phyloP scores from a whole-genome alignment of 257 asterid genomes.

The Jacaranda copaia region DNA sequence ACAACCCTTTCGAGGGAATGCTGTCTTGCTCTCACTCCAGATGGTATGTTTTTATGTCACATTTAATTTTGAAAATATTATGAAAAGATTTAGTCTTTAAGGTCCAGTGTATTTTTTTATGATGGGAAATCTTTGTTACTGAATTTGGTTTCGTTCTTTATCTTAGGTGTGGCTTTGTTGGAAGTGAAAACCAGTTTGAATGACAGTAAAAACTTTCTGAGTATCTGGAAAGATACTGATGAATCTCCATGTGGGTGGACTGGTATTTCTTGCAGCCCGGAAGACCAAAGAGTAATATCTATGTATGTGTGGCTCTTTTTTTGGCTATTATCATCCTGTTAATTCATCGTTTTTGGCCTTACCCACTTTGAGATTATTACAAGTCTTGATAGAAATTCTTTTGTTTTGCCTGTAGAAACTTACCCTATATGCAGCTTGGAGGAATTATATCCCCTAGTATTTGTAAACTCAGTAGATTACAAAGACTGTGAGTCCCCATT shows the following conservation, averaged over 20 bases:
- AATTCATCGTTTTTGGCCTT: constrained; percentile 1
- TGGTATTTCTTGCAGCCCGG: constrained; percentile 80
- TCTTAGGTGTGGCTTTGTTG: constrained; percentile 77
- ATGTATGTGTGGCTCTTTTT: constrained; percentile 60
- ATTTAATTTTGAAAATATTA: background rate
- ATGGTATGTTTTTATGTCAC: constrained; percentile 59
- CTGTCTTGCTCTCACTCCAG: constrained; percentile 74
- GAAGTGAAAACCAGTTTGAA: constrained; percentile 81
- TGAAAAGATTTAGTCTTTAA: constrained; percentile 30
- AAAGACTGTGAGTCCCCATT: constrained; percentile 74
- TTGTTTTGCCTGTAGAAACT: constrained; percentile 60
- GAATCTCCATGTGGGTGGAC: constrained; percentile 88
- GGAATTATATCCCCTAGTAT: constrained; percentile 87
- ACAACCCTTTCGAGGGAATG: constrained; percentile 56
- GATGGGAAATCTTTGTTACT: constrained; percentile 20
- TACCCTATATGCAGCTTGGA: constrained; percentile 88
- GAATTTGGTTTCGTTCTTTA: background rate
- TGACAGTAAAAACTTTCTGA: constrained; percentile 72
- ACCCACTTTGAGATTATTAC: background rate
- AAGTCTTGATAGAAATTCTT: background rate
- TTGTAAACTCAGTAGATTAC: constrained; percentile 74
- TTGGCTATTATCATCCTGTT: background rate
- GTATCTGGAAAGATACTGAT: constrained; percentile 81
- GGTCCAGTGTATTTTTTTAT: background rate
- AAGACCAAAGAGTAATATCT: constrained; percentile 79